These are phyloP conservation scores for Myochromella boudieri DNA, from an alignment of 768 basidiomycete genomes.

Conservation along the genomic window DNA sequence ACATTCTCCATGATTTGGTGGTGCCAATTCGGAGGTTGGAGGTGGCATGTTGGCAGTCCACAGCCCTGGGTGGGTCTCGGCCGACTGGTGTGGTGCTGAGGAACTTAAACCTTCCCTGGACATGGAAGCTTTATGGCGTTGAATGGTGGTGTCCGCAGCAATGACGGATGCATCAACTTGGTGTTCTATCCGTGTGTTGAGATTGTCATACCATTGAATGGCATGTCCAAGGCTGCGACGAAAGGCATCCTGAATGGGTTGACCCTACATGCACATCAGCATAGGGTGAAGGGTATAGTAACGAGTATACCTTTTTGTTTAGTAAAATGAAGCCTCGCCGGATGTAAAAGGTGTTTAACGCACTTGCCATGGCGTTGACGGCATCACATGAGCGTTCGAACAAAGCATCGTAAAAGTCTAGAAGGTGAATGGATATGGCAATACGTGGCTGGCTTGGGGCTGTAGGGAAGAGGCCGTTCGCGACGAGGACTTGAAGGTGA, in stretches of 20 bases:
- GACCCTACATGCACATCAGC: constrained; percentile 17
- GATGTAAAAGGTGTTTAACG: constrained; percentile 28
- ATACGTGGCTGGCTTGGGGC: constrained; percentile 22
- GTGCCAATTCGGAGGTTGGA: neutral
- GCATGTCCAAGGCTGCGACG: constrained; percentile 19
- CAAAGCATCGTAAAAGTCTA: constrained; percentile 30
- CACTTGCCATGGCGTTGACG: constrained; percentile 25
- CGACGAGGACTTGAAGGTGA: constrained; percentile 23
- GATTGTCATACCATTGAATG: constrained; percentile 16
- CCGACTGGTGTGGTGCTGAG: no score
- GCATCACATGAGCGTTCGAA: constrained; percentile 38
- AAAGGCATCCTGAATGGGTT: constrained; percentile 28
- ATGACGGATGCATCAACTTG: constrained; percentile 1
- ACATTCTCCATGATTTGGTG: constrained; percentile 8
- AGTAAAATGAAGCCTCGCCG: constrained; percentile 22
- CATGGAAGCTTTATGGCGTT: neutral
- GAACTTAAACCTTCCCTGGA: no score
- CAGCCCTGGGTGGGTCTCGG: neutral
- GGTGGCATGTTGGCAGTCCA: neutral
- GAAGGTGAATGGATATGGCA: constrained; percentile 27
- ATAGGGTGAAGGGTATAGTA: neutral
- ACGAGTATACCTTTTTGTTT: constrained; percentile 16
- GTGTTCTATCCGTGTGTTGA: constrained; percentile 10
- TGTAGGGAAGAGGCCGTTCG: constrained; percentile 32
- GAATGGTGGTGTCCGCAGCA: neutral